phyloP scores from a whole-genome alignment of 2,329 filamentous ascomycete species.

The Claviceps pusilla region DNA sequence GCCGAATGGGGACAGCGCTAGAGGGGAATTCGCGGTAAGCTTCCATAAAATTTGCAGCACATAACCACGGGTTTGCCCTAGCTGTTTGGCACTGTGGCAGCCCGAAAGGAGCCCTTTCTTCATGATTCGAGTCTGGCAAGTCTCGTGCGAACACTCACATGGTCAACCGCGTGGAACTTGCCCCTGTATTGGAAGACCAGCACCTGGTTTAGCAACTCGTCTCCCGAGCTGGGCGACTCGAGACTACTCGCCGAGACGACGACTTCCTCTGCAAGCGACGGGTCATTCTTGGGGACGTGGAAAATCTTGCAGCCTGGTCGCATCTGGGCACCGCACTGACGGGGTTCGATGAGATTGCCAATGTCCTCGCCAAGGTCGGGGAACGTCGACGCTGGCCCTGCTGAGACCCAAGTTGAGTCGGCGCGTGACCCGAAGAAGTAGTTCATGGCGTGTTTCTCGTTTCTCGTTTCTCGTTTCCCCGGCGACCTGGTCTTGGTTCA shows the following conservation, averaged over 20 bases:
- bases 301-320: constrained; percentile 45
- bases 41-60: no score
- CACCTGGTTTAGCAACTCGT: constrained; percentile 41
- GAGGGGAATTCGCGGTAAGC: neutral
- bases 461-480: no score
- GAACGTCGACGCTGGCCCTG: constrained; percentile 39
- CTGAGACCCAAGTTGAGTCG: constrained; percentile 32
- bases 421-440: constrained; percentile 8
- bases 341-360: constrained; percentile 21
- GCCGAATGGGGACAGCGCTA: constrained; percentile 54
- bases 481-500: neutral
- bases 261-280: constrained; percentile 19
- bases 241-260: constrained; percentile 12
- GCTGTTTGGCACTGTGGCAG: no score
- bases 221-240: neutral
- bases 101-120: no score
- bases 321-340: constrained; percentile 23
- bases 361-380: constrained; percentile 33
- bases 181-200: constrained; percentile 50
- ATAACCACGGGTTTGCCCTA: no score
- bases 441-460: constrained; percentile 9
- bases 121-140: no score
- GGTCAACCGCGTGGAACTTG: constrained; percentile 52
- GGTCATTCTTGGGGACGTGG: constrained; percentile 27
- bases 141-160: constrained; percentile 31